These are phyloP conservation scores for Paecilomyces sp. DNA, from an alignment of 2,329 filamentous ascomycete genomes.

Conservation along the genomic window DNA sequence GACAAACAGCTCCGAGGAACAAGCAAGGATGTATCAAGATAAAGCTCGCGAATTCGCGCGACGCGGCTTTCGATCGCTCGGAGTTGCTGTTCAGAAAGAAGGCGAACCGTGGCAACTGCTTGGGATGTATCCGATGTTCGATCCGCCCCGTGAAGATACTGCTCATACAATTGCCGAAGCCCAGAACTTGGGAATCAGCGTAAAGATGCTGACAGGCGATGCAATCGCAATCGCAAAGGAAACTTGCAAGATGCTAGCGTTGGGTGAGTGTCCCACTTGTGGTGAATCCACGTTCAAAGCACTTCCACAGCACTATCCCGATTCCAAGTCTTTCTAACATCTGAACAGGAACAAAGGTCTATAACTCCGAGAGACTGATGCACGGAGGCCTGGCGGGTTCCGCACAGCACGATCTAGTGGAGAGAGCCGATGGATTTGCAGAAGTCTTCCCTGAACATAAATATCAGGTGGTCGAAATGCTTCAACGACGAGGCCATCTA, in stretches of 20 bases:
- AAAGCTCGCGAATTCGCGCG: slow-evolving; percentile 65
- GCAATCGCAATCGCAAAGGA: slow-evolving; percentile 69
- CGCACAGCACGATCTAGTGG: slow-evolving; percentile 64
- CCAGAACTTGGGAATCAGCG: slow-evolving; percentile 62
- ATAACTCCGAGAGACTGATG: slow-evolving; percentile 67
- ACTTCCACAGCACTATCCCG: no score
- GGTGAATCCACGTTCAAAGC: background rate
- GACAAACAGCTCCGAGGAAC: slow-evolving; percentile 56
- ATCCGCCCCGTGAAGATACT: slow-evolving; percentile 66
- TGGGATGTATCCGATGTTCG: slow-evolving; percentile 68
- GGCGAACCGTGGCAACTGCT: slow-evolving; percentile 62
- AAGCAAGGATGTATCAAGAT: slow-evolving; percentile 55
- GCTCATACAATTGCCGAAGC: slow-evolving; percentile 67
- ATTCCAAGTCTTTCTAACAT: background rate
- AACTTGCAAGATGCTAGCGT: slow-evolving; percentile 68
- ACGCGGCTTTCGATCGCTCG: slow-evolving; percentile 67
- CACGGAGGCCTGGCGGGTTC: slow-evolving; percentile 62
- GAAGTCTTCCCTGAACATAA: slow-evolving; percentile 66
- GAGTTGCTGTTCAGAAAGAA: slow-evolving; percentile 67
- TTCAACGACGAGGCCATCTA: slow-evolving; percentile 60
- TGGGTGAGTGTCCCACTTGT: slow-evolving; percentile 36
- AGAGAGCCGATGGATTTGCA: slow-evolving; percentile 61
- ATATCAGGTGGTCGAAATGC: slow-evolving; percentile 64
- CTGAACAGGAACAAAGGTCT: slow-evolving; percentile 53
- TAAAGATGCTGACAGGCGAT: slow-evolving; percentile 72